A percentile compares a stretch with the other conserved stretches of the same genome.
These are phyloP conservation scores for Prunella vulgaris DNA, from an alignment of 257 asterid genomes.

Conservation along the genomic window DNA sequence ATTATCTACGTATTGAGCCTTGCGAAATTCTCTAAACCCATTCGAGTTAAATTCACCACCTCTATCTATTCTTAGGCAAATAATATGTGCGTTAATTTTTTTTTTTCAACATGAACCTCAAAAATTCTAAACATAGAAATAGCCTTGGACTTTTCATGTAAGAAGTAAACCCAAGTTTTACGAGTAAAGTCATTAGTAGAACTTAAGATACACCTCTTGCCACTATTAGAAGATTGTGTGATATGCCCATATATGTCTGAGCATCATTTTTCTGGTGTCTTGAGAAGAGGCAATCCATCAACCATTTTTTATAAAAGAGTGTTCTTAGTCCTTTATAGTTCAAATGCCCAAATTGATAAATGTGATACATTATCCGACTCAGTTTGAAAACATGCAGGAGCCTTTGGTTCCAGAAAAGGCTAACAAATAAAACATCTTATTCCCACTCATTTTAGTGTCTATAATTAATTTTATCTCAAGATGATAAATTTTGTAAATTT, in stretches of 20 bases:
- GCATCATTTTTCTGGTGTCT: background rate
- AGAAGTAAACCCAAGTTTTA: no score
- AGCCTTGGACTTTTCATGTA: no score
- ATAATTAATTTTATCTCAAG: background rate
- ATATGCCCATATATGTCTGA: conserved; percentile 21
- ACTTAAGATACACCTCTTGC: background rate
- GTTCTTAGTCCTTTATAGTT: background rate
- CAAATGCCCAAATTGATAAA: background rate
- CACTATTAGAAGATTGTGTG: background rate
- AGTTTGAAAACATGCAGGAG: background rate
- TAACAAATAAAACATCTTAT: background rate
- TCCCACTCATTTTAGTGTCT: no score
- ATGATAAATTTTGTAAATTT: background rate
- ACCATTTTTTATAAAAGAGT: background rate
- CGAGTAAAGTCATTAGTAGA: no score
- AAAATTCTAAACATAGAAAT: no score
- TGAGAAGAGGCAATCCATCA: background rate
- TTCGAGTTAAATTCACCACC: background rate
- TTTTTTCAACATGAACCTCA: background rate
- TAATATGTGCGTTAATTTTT: background rate
- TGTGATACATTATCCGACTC: background rate
- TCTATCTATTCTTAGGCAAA: background rate
- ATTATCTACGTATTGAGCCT: background rate
- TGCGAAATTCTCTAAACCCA: background rate
- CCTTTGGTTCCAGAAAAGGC: background rate